Percentiles rank a stretch among this genome's conserved stretches.
Conservation (phyloP, 192 early-diverging fungal genomes). For the Pilaira anomala region DNA sequence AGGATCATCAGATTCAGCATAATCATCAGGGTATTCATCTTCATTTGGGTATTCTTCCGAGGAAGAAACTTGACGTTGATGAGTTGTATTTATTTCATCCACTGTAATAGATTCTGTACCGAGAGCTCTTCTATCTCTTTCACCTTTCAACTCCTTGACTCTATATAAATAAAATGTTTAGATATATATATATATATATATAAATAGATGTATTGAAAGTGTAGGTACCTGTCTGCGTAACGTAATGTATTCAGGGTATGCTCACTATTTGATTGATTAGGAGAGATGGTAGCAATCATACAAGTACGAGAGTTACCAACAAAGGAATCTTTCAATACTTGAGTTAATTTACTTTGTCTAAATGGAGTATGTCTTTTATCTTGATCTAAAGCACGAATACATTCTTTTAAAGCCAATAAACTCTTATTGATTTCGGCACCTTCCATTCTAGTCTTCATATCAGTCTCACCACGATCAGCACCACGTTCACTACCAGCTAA, state of each 20-base stretch:
- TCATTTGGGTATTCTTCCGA: constrained; percentile 19
- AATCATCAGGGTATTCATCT: constrained; percentile 28
- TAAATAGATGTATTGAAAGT: no score
- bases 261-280: constrained; percentile 92
- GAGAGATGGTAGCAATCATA: constrained; percentile 98
- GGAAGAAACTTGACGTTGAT: constrained; percentile 5
- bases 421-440: constrained; percentile 99
- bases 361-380: constrained; percentile 96
- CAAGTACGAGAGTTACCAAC: constrained; percentile 96
- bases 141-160: constrained; percentile 47
- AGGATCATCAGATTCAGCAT: constrained; percentile 34
- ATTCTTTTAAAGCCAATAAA: constrained; percentile 95
- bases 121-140: constrained; percentile 33
- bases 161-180: constrained; percentile 14
- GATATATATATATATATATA: constrained; percentile 30
- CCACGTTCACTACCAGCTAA: constrained; percentile 98
- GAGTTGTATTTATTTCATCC: not conserved
- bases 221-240: constrained; percentile 82
- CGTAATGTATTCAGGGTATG: constrained; percentile 96
- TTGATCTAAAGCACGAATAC: constrained; percentile 94
- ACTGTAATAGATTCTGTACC: not conserved
- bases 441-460: constrained; percentile 96
- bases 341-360: constrained; percentile 95
- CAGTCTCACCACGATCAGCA: constrained; percentile 91
- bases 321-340: constrained; percentile 97